phyloP scores from a whole-genome alignment of 768 basidiomycete species.

The Termitomyces sp. region DNA sequence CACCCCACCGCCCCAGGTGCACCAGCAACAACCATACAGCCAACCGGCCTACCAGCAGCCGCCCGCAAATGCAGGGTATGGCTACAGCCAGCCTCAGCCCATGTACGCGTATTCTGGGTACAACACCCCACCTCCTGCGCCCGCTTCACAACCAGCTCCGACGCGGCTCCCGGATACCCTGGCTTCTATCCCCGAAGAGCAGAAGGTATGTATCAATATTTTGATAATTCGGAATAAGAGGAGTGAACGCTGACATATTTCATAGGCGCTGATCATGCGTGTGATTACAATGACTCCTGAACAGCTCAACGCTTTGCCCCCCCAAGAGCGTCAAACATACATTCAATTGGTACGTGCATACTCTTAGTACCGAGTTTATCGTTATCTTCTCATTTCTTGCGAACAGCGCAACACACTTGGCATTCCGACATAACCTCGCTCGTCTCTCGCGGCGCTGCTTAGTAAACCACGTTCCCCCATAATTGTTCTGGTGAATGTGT shows the following conservation, averaged over 20 bases:
- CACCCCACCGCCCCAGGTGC: conserved; percentile 4
- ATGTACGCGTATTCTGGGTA: conserved; percentile 9
- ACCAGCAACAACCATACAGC: conserved; percentile 7
- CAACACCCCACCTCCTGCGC: conserved; percentile 17
- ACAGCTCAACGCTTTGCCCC: conserved; percentile 73
- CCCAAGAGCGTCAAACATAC: conserved; percentile 68
- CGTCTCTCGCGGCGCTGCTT: no score
- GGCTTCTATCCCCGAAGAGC: conserved; percentile 60
- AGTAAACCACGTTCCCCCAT: not conserved
- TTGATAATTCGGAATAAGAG: not conserved
- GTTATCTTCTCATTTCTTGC: not conserved
- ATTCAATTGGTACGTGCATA: conserved; percentile 68
- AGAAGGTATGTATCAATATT: conserved; percentile 48
- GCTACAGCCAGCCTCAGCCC: conserved; percentile 17
- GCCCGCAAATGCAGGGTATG: conserved; percentile 8
- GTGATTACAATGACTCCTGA: conserved; percentile 63
- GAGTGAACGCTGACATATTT: not conserved
- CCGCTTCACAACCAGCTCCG: conserved; percentile 13
- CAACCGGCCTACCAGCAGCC: conserved; percentile 7
- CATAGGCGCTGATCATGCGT: conserved; percentile 13
- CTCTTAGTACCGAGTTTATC: not conserved
- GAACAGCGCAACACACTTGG: conserved; percentile 35
- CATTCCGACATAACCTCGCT: conserved; percentile 20
- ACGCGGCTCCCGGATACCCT: conserved; percentile 43
- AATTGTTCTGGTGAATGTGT: not conserved